Base-by-base conservation (phyloP, 139 green algal species). In the Volvox reticuliferus region DNA sequence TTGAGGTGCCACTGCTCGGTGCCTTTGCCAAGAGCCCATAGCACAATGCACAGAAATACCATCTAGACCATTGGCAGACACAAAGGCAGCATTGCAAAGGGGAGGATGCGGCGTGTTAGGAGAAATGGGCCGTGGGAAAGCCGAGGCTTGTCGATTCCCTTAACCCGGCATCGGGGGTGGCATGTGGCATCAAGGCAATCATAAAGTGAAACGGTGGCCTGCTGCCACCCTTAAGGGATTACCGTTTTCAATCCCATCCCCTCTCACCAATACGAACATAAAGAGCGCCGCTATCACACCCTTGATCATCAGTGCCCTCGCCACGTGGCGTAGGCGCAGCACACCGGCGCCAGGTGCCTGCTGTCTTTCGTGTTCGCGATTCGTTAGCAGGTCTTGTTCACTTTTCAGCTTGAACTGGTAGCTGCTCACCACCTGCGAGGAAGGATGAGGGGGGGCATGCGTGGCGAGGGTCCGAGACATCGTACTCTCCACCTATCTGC, bases 321-420 rank as follows among this genome's bases (percentile, higher is more conserved):
- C 84, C 68, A 89, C 18, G 28, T 55, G 18, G 18, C 68, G 24
- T 22, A 80, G 6, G 5, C 68, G 83, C 67, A 50, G 35, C 30
- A 5, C 65, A 28, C 12, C 65, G 65, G 65, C 6, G 65, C 5
- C 44, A 73, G 65, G 16, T 73, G 65, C 65, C 24, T 9, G 44
- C 50, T 75, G 50, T 13, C 30, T 24, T 61, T 44, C 12, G 13
- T 22, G 22, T 1, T 50, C 22, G 50, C 2, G 55, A 18, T 26
- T 2, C 14, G 62, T 33, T 33, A 37, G n/a, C 32, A 88, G 5
- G n/a, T 30, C 33, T 17, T 55, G 0, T 61, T 90, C 86, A 2
- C 24, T 26, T 2, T 61, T 76, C 61, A 91, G 87, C 87, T 91
- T 91, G 87, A 83, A 91, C 87, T 91, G 73, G 33, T 62, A 90